These are phyloP conservation scores for Aleurites moluccanus DNA, from an alignment of 441 rosid genomes.

Conservation along the genomic window DNA sequence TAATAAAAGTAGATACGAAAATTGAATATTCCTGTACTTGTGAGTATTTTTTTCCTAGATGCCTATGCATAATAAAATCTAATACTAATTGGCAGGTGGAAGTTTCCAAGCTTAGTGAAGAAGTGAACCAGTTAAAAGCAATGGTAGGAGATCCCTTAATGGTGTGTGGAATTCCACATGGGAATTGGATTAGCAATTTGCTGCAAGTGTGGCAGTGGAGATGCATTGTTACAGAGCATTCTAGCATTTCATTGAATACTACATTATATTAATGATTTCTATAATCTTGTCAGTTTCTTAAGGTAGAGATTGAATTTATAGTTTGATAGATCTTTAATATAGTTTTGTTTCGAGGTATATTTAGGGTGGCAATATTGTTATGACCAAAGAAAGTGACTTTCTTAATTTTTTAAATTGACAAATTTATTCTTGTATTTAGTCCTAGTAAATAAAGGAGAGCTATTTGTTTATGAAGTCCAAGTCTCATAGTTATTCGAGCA, in stretches of 20 bases:
- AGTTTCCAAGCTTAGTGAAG: conserved; percentile 59
- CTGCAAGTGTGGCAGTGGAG: not conserved
- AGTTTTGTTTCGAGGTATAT: not conserved
- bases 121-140: conserved; percentile 51
- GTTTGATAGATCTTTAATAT: not conserved
- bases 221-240: too few species aligned
- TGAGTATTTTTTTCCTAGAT: not conserved
- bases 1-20: not conserved
- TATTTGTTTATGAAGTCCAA: too few species aligned
- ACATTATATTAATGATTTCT: not conserved
- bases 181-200: not conserved
- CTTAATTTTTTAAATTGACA: too few species aligned
- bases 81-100: conserved; percentile 54
- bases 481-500: not conserved
- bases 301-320: too few species aligned
- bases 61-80: conserved; percentile 17
- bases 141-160: conserved; percentile 38
- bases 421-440: too few species aligned
- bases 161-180: not conserved
- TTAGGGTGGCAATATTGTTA: not conserved
- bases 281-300: too few species aligned
- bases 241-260: too few species aligned
- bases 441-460: too few species aligned
- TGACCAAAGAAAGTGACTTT: too few species aligned
- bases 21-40: not conserved